Conservation (phyloP, 768 basidiomycete species). For the Candolleomyces aberdarensis region DNA sequence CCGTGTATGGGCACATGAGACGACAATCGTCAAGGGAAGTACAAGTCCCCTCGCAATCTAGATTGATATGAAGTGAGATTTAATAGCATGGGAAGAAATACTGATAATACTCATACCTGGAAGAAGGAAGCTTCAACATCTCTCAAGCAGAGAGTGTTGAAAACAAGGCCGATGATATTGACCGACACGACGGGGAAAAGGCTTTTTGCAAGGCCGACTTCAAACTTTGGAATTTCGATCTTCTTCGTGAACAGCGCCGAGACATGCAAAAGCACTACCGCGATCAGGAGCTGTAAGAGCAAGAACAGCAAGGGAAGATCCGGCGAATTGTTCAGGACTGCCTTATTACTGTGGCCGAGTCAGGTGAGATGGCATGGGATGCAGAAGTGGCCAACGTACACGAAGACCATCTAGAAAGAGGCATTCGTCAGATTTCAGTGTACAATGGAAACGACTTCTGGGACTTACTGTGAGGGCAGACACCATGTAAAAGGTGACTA, state of each 20-base stretch:
- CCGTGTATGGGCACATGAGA: conserved; percentile 60
- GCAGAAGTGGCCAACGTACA: conserved; percentile 27
- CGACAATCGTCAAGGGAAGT: conserved; percentile 75
- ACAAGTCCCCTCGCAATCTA: conserved; percentile 85
- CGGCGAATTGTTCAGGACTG: conserved; percentile 64
- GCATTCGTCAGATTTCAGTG: neutral
- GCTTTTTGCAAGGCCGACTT: conserved; percentile 51
- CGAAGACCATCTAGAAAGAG: conserved; percentile 50
- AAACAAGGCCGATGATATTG: conserved; percentile 72
- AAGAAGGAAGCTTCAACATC: conserved; percentile 82
- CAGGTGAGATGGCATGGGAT: neutral
- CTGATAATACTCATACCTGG: conserved; percentile 44
- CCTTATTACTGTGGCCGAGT: conserved; percentile 58
- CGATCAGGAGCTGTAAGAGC: conserved; percentile 63
- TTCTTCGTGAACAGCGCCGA: conserved; percentile 45
- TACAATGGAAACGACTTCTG: neutral
- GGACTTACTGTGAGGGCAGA: conserved; percentile 67
- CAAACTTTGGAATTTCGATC: conserved; percentile 57
- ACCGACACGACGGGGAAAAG: conserved; percentile 62
- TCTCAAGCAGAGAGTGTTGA: conserved; percentile 76
- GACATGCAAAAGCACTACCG: conserved; percentile 60
- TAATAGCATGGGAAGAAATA: neutral
- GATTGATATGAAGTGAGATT: neutral
- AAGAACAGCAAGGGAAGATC: conserved; percentile 68
- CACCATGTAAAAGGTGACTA: conserved; percentile 76